phyloP scores from a whole-genome alignment of 164 flowering plant genomes.

The Vitis cinerea region DNA sequence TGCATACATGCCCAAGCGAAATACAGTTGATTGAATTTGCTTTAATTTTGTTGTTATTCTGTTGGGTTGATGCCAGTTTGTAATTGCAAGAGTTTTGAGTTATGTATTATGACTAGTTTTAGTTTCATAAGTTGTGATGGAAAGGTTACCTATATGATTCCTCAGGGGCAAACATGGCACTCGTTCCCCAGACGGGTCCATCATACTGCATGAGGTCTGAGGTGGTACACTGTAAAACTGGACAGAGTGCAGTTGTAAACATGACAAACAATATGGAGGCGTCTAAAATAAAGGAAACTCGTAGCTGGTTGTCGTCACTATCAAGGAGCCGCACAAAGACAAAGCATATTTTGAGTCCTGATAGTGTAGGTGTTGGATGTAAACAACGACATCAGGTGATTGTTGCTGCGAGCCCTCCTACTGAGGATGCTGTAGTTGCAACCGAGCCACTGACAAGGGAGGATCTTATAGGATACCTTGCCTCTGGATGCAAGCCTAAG shows the following conservation, averaged over 20 bases:
- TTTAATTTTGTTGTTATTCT: not conserved
- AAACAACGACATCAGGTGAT: constrained; percentile 36
- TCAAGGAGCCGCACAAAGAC: constrained; percentile 24
- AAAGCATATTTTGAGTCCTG: constrained; percentile 12
- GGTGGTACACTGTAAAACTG: constrained; percentile 16
- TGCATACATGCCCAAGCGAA: not conserved
- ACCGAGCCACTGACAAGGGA: constrained; percentile 86
- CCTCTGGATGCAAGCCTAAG: constrained; percentile 97
- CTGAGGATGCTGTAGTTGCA: constrained; percentile 77
- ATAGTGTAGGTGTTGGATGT: constrained; percentile 12
- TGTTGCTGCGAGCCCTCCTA: constrained; percentile 96
- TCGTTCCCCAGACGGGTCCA: constrained; percentile 34
- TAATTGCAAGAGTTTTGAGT: not conserved
- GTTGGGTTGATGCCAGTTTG: not conserved
- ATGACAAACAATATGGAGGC: constrained; percentile 19
- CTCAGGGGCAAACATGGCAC: constrained; percentile 33
- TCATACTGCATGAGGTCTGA: constrained; percentile 26
- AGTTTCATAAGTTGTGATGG: constrained; percentile 2
- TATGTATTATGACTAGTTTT: not conserved
- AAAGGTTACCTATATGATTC: constrained; percentile 3
- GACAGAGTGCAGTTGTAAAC: constrained; percentile 18
- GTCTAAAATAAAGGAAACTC: constrained; percentile 22
- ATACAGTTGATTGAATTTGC: not conserved
- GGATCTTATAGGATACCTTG: constrained; percentile 88
- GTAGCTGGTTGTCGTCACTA: constrained; percentile 26